A percentile compares a stretch with the other conserved stretches of the same genome.
Conservation (phyloP, 495 filamentous ascomycete genomes). For the Trichoderma reesei region DNA sequence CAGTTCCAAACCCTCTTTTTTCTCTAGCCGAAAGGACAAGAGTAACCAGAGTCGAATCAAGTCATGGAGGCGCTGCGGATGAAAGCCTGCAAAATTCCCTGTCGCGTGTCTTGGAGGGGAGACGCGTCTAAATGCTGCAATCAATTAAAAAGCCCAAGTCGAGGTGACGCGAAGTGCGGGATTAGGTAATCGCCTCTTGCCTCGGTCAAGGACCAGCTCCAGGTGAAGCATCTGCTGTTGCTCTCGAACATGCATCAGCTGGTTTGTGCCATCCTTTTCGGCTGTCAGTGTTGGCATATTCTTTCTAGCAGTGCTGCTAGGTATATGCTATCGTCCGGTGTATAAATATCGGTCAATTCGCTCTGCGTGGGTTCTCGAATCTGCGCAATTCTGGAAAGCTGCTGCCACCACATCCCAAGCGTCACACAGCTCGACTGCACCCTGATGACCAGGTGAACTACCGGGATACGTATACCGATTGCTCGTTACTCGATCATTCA, state of each 20-base stretch:
- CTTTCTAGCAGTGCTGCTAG: not conserved
- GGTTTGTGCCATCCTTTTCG: not conserved
- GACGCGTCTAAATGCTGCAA: constrained; percentile 5
- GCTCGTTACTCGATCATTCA: not conserved
- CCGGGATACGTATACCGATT: not conserved
- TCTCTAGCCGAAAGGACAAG: not conserved
- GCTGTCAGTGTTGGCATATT: not conserved
- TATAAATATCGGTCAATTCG: not conserved
- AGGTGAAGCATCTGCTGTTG: not conserved
- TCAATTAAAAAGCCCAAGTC: not conserved
- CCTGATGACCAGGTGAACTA: too few relatives aligned
- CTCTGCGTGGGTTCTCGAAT: too few relatives aligned
- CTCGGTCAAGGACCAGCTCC: not conserved
- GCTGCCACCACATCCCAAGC: too few relatives aligned
- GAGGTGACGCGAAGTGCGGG: not conserved
- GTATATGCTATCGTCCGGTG: not conserved
- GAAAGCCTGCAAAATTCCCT: not conserved
- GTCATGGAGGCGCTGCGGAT: not conserved
- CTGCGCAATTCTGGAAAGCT: too few relatives aligned
- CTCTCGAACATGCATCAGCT: not conserved
- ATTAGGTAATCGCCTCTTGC: not conserved
- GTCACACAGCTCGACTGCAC: too few relatives aligned
- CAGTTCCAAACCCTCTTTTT: not conserved
- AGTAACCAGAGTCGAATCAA: too few relatives aligned
- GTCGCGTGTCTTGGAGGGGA: constrained; percentile 6